Base-by-base conservation (phyloP, 495 filamentous ascomycete genomes). In the Diplogelasinospora grovesii region DNA sequence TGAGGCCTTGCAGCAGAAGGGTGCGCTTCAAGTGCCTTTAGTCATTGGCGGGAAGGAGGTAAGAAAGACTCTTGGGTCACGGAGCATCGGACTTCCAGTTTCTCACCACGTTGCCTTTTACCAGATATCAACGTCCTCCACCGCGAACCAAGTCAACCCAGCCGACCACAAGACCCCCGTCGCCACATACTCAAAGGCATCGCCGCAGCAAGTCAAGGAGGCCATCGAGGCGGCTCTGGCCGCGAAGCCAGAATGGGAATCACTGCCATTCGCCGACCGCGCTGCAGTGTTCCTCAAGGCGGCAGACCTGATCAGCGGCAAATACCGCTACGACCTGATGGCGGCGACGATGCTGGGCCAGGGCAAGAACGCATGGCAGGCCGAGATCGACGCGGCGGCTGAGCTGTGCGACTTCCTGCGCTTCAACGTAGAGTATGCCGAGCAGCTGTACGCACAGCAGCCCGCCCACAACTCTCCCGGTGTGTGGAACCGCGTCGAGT, bases 331-430 rank as follows among this genome's bases (percentile, higher is more conserved):
- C 60, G 85, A 92, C 43, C 69, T 96, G 41, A 89, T 94, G 83
- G 89, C 89, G 5, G 75, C 87, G 25, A 96, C 89, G 6, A 94
- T 96, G 75, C 71, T 94, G 16, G 89, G 89, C 22, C 89, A 96
- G 62, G 89, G 89, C 47, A 96, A 96, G 74, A 95, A 94, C 61
- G 85, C 84, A 18, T 95, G 86, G 86, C 89, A 96, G 61, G 89
- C 89, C 14, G 89, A 96, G 75, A 94, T 96, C 49, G 89, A 96
- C 63, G 79, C 90, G 18, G 89, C 90, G 3, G 90, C 90, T 2
- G 89, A 97, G 70, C 65, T 94, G 28, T 79, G 75, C 49, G 89
- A 97, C 60, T 97, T 97, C 68, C 72, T 97, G 51, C 74, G 85
- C 44, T 93, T 93, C 67, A 89, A 86, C 49, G 87, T 92, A 25